Evolutionary conservation across 805 yeast species (phyloP).

Genomic region (Debaryomyces maramus): DNA sequence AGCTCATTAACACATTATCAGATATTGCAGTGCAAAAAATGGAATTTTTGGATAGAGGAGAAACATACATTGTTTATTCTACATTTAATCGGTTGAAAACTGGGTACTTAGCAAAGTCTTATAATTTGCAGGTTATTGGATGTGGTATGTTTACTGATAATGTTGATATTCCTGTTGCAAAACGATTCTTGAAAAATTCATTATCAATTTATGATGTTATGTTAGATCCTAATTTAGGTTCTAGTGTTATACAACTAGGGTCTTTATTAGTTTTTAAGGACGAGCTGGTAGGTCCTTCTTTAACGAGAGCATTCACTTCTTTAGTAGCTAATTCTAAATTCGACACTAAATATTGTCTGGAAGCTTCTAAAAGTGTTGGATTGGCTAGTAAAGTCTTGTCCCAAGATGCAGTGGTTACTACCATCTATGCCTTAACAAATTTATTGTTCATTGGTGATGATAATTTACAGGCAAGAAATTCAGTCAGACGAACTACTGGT

Average conservation of each 20-base stretch:
- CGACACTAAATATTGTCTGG: conserved; percentile 44
- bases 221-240: conserved; percentile 51
- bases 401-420: conserved; percentile 80
- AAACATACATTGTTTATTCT: conserved; percentile 53
- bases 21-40: conserved; percentile 39
- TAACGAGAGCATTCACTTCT: conserved; percentile 48
- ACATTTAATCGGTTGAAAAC: conserved; percentile 47
- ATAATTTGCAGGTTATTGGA: conserved; percentile 60
- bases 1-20: conserved; percentile 28
- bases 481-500: conserved; percentile 29
- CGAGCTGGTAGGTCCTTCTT: conserved; percentile 34
- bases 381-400: conserved; percentile 65
- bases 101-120: conserved; percentile 55
- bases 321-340: conserved; percentile 58
- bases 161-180: conserved; percentile 44
- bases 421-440: conserved; percentile 82
- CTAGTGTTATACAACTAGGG: conserved; percentile 55
- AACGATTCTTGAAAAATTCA: conserved; percentile 49
- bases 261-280: conserved; percentile 50
- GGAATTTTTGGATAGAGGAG: conserved; percentile 56
- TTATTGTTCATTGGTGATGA: conserved; percentile 57
- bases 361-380: conserved; percentile 60
- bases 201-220: conserved; percentile 54
- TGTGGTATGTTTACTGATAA: conserved; percentile 52
- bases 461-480: conserved; percentile 26